phyloP scores from a whole-genome alignment of 2,329 filamentous ascomycete species.

The Xylaria hypoxylon region DNA sequence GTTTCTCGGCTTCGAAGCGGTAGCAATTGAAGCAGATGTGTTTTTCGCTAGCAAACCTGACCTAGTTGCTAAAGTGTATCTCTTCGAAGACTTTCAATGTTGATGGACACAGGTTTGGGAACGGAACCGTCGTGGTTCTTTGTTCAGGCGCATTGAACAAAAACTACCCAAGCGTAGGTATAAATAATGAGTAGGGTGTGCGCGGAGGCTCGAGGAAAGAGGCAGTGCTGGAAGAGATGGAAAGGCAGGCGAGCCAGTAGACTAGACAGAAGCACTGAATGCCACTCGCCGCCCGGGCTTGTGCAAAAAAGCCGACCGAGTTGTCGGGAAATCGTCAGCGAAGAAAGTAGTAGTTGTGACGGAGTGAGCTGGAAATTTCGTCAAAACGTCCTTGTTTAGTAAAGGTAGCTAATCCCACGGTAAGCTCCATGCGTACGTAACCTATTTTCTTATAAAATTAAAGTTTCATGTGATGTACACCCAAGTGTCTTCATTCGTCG shows the following conservation, averaged over 20 bases:
- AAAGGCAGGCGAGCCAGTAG: background rate
- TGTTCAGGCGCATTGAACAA: slow-evolving; percentile 22
- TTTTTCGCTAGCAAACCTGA: background rate
- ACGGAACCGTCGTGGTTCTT: slow-evolving; percentile 21
- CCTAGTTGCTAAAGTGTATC: background rate
- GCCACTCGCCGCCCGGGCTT: background rate
- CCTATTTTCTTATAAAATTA: background rate
- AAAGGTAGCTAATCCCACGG: background rate
- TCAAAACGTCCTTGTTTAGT: background rate
- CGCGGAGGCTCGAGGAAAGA: background rate
- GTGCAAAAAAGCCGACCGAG: background rate
- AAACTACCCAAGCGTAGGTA: background rate
- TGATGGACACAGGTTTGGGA: background rate
- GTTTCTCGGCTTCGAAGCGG: background rate
- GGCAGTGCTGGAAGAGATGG: too few relatives aligned
- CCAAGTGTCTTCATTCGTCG: background rate
- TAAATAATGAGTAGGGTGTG: background rate
- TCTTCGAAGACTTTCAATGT: background rate
- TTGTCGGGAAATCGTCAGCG: background rate
- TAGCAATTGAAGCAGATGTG: background rate
- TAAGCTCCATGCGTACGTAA: too few relatives aligned
- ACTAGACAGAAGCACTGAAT: background rate
- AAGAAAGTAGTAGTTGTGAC: background rate
- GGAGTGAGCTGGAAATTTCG: background rate
- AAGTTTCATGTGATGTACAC: background rate